Base-by-base conservation (phyloP, 2,329 filamentous ascomycete genomes). In the Lachnellula arida region DNA sequence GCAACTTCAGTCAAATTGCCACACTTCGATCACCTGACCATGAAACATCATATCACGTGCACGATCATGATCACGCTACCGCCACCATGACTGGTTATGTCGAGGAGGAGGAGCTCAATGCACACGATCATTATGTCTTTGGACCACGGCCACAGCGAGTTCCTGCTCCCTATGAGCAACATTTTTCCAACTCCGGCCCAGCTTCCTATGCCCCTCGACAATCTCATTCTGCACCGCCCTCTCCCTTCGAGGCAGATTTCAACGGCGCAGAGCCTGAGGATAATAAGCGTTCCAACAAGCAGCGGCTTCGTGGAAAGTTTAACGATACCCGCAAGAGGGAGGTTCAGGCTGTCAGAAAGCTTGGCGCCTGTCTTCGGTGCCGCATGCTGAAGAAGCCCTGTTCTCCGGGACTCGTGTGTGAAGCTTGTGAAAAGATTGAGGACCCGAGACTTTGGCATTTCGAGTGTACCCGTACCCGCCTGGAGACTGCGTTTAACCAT, bases 341-440 rank as follows among this genome's bases (percentile, higher is more conserved):
- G 64, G 84, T 87, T 2, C 82, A 85, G 61, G 81, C 83, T 59
- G 81, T 87, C 22, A 79, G 84, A 23, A 83, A 84, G 63, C 78
- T 84, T 37, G 84, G 84, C 5, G 84, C 84, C 12, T 87, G 84
- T 62, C 85, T 86, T 51, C 75, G 84, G 46, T 87, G 84, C 64
- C 78, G 83, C 39, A 86, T 87, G 59, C 70, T 87, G 37, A 78
- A 84, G 55, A 87, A 87, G 71, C 84, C 81, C 1, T 87, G 84
- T 64, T 84, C 82, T n/a, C 79, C 78, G 56, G 84, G 81, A 34
- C 80, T 77, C 6, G 83, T 84, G 0, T 87, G 84, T 61, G 78
- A 81, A 52, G 82, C 83, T 1, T 87, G 84, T 60, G 78, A 78
- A 58, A 85, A 83, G 64, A 83, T 87, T 0, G 71, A 86, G 40